phyloP scores from a whole-genome alignment of 208 protist genomes.

The Trypanosoma mega region DNA sequence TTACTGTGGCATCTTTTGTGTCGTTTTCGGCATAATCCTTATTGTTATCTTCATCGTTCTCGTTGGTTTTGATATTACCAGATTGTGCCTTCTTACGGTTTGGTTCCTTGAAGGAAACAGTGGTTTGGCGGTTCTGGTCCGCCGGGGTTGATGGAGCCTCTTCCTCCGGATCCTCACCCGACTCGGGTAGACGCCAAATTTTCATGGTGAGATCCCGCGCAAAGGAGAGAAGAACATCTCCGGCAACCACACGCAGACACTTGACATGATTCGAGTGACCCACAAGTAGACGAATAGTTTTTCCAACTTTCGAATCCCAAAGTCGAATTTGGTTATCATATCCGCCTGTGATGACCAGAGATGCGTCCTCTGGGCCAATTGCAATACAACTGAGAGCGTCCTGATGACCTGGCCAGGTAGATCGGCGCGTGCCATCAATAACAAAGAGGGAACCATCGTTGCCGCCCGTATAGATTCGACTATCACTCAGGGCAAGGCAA shows the following conservation, averaged over 20 bases:
- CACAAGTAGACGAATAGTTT: slow-evolving; percentile 54
- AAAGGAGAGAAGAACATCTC: slow-evolving; percentile 59
- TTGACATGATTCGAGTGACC: slow-evolving; percentile 70
- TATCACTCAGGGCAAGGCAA: slow-evolving; percentile 39
- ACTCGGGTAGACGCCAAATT: slow-evolving; percentile 71
- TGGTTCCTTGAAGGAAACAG: slow-evolving; percentile 53
- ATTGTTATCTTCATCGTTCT: neutral
- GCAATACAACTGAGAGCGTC: slow-evolving; percentile 64
- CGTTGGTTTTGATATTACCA: neutral
- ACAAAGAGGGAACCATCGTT: slow-evolving; percentile 65
- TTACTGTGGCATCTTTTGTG: neutral
- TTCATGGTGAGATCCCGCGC: slow-evolving; percentile 52
- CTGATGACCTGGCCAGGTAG: slow-evolving; percentile 59
- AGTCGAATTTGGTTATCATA: slow-evolving; percentile 70
- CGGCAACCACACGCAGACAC: slow-evolving; percentile 32
- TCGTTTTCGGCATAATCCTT: neutral
- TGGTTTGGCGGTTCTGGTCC: slow-evolving; percentile 24
- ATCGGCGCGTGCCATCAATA: slow-evolving; percentile 53
- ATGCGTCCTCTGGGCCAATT: slow-evolving; percentile 23
- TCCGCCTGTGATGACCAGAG: slow-evolving; percentile 63
- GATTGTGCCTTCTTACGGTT: neutral
- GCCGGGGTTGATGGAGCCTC: slow-evolving; percentile 22
- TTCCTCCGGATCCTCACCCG: slow-evolving; percentile 35
- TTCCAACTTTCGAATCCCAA: slow-evolving; percentile 58
- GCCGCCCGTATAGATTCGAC: slow-evolving; percentile 54